Base-by-base conservation (phyloP, 1,139 yeast genomes). In the Saccharomycopsis hybrid region DNA sequence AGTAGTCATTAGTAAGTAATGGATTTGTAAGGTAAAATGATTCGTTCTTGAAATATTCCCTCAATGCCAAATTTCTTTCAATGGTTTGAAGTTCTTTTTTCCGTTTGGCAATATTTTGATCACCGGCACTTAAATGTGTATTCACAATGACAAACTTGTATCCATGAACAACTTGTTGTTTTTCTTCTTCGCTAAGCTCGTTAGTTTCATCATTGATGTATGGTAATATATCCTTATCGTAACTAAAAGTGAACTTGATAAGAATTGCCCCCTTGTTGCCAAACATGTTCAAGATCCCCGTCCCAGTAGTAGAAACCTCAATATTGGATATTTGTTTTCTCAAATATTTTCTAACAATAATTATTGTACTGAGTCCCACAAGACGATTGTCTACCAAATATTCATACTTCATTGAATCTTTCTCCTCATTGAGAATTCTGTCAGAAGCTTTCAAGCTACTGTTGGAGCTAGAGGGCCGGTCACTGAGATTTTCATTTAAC, bases 81-180 rank as follows among this genome's bases (percentile, higher is more conserved):
- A 73, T 71, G 41, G 73, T 76, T 9, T 63, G 62, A 24, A 75
- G 58, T 57, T 70, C 78, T 69, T 71, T 70, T 45, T 71, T 67
- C 51, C 76, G 60, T 52, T 70, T 65, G 29, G 62, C 64, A 31
- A 65, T 53, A 33, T 70, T 73, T 5, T 82, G 81, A 58, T 82
- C 88, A 48, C 81, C 84, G 2, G 92, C 90, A 3, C 83, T 74
- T 46, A 86, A 68, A 64, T 86, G 95, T 52, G 85, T 78, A 57
- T 77, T 76, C 18, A 79, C 74, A 57, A 83, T 66, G 2, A 76
- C 71, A 48, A 82, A 57, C 41, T 78, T 76, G 2, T 74, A 60
- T 7, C 79, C 80, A 1, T 67, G 63, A 4, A 65, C 52, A 47
- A 47, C 24, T 4, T 24, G 13, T 13, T 46, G 5, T 24, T 31